Conservation (phyloP, 139 green algal genomes). For the Mychonastes homosphaera region DNA sequence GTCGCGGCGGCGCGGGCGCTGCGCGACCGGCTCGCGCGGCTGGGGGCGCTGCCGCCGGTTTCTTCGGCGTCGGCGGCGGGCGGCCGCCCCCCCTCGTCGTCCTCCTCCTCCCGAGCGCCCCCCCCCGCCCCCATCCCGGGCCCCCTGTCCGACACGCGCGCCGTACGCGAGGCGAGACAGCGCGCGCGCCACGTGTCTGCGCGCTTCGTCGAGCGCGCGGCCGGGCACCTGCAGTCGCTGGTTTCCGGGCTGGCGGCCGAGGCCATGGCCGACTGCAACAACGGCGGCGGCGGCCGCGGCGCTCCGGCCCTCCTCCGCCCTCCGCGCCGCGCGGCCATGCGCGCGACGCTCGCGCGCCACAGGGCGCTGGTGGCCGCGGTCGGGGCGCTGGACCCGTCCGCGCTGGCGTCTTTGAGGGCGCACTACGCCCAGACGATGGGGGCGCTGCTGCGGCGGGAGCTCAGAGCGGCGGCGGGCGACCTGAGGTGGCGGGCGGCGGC, state of each 20-base stretch:
- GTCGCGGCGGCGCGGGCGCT: constrained; percentile 23
- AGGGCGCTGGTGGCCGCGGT: constrained; percentile 15
- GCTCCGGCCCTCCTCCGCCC: constrained; percentile 1
- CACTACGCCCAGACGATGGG: constrained; percentile 4
- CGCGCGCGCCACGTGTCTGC: not conserved
- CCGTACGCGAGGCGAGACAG: too few relatives aligned
- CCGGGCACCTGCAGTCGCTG: constrained; percentile 4
- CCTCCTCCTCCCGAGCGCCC: not conserved
- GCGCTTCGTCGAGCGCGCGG: constrained; percentile 9
- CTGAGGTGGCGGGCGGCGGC: not conserved
- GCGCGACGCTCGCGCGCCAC: constrained; percentile 4
- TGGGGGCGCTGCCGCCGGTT: constrained; percentile 3
- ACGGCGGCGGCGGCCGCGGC: not conserved
- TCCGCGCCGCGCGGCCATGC: constrained; percentile 13
- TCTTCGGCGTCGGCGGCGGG: not conserved
- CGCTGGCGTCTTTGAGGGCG: constrained; percentile 8
- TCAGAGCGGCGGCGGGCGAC: not conserved
- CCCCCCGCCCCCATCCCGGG: not conserved
- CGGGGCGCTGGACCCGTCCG: constrained; percentile 17
- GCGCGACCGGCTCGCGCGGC: not conserved
- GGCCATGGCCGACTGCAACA: constrained; percentile 6
- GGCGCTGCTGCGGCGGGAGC: constrained; percentile 18
- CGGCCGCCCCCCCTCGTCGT: not conserved
- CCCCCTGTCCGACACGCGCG: not conserved
- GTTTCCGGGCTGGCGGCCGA: constrained; percentile 10